These are phyloP conservation scores for Pseudogymnoascus sp. DNA, from an alignment of 2,329 filamentous ascomycete genomes.

Conservation along the genomic window DNA sequence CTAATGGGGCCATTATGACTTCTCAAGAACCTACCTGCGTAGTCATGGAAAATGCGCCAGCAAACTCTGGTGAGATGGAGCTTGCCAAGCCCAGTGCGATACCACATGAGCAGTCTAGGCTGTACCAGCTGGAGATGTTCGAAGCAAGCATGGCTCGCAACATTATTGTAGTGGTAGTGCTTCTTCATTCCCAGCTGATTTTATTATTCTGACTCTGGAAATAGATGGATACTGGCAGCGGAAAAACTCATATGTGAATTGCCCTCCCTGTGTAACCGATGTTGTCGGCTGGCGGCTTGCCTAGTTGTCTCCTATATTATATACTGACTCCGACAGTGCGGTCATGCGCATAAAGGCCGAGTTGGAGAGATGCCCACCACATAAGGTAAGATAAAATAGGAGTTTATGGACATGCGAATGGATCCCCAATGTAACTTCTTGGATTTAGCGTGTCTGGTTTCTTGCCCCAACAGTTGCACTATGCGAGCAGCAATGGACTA, in stretches of 20 bases:
- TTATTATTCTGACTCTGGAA: not conserved
- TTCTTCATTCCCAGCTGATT: not conserved
- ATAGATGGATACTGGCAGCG: slow-evolving; percentile 74
- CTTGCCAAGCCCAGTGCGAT: not conserved
- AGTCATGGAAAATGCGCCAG: not conserved
- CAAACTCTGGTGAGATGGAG: not conserved
- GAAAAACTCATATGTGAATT: slow-evolving; percentile 68
- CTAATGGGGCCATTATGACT: not conserved
- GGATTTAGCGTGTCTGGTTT: slow-evolving; percentile 58
- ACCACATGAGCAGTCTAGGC: not conserved
- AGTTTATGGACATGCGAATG: not conserved
- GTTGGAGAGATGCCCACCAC: slow-evolving; percentile 44
- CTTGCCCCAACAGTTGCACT: slow-evolving; percentile 62
- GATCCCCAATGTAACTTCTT: not conserved
- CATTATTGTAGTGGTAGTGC: slow-evolving; percentile 59
- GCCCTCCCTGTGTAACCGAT: not conserved
- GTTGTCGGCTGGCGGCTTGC: not conserved
- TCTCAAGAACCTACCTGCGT: not conserved
- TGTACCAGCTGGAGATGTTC: slow-evolving; percentile 71
- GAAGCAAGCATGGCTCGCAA: slow-evolving; percentile 60
- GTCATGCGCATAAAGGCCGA: slow-evolving; percentile 60
- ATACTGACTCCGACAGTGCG: slow-evolving; percentile 40
- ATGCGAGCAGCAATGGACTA: slow-evolving; percentile 57
- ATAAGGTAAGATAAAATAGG: slow-evolving; percentile 43
- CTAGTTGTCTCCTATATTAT: not conserved